phyloP scores from a whole-genome alignment of 2,329 filamentous ascomycete species.

The Hymenoscyphus linearis region DNA sequence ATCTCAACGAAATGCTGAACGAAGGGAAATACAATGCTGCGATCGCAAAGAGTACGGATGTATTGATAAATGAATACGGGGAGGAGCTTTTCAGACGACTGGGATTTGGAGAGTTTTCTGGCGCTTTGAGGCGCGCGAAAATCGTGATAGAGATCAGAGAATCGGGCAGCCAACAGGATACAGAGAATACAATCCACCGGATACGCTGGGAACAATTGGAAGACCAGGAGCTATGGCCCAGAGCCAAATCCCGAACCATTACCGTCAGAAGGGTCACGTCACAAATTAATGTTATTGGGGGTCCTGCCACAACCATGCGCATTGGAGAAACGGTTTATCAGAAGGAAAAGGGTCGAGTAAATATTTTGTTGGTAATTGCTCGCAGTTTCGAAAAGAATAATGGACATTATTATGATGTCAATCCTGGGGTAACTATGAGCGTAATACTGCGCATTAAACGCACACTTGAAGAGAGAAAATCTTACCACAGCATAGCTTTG shows the following conservation, averaged over 20 bases:
- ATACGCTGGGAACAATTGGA: conserved; percentile 1
- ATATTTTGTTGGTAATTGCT: not conserved
- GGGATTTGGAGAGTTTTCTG: not conserved
- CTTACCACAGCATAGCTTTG: not conserved
- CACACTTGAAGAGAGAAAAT: not conserved
- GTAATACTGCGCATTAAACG: not conserved
- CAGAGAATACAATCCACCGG: not conserved
- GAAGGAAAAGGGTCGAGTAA: not conserved
- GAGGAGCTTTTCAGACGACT: not conserved
- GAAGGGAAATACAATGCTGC: conserved; percentile 1
- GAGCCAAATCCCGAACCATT: not conserved
- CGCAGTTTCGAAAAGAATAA: not conserved
- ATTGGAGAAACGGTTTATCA: not conserved
- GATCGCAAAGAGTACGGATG: not conserved
- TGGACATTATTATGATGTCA: not conserved
- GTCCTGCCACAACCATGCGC: not conserved
- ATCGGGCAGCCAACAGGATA: not conserved
- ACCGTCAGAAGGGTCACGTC: not conserved
- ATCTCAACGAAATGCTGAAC: conserved; percentile 1
- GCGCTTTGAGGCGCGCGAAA: not conserved
- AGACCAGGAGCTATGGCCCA: not conserved
- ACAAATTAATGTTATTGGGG: not conserved
- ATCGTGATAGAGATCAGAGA: not conserved
- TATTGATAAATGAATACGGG: not conserved
- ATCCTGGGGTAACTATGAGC: not conserved